Percentiles rank a stretch among this genome's conserved stretches.
phyloP scores from a whole-genome alignment of 2,329 filamentous ascomycete species.

The Myrmaecium sp. region DNA sequence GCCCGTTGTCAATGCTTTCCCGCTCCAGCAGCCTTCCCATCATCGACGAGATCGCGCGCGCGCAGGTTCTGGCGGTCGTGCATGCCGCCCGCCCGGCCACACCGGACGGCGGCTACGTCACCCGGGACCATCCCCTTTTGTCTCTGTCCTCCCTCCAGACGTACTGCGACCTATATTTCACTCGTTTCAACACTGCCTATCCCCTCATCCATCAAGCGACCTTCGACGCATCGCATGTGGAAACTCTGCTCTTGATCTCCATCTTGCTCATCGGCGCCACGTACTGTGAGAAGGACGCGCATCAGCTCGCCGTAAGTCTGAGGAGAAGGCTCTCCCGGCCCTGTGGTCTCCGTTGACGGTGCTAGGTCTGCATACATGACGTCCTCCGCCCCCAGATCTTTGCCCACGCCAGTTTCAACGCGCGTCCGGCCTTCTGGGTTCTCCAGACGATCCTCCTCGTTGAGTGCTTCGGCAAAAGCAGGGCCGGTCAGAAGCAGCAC shows the following conservation, averaged over 20 bases:
- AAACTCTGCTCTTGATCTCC: constrained; percentile 37
- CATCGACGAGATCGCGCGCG: constrained; percentile 26
- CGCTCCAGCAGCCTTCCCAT: constrained; percentile 14
- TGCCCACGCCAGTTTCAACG: constrained; percentile 37
- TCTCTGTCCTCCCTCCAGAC: constrained; percentile 34
- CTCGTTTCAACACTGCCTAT: constrained; percentile 42
- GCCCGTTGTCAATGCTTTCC: constrained; percentile 17
- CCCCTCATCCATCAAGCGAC: constrained; percentile 42
- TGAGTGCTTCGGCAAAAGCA: constrained; percentile 47
- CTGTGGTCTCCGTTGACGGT: neutral
- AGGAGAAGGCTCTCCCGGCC: too few species aligned
- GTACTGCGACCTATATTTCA: constrained; percentile 44
- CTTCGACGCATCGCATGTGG: constrained; percentile 33
- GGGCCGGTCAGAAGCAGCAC: constrained; percentile 45
- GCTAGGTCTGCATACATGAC: constrained; percentile 40
- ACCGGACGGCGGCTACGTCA: constrained; percentile 30
- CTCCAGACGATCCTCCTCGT: constrained; percentile 44
- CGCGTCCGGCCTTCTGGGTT: constrained; percentile 43
- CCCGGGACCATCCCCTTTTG: constrained; percentile 34
- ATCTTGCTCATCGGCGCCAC: constrained; percentile 45
- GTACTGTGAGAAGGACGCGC: constrained; percentile 40
- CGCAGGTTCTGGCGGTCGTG: constrained; percentile 32
- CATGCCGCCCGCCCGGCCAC: constrained; percentile 31
- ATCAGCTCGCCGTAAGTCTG: constrained; percentile 34
- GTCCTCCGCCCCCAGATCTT: constrained; percentile 43